Percentiles rank a stretch among this genome's conserved stretches.
Evolutionary conservation across 2,329 filamentous ascomycete species (phyloP).

Genomic region (Sphaerulina vaccinii): DNA sequence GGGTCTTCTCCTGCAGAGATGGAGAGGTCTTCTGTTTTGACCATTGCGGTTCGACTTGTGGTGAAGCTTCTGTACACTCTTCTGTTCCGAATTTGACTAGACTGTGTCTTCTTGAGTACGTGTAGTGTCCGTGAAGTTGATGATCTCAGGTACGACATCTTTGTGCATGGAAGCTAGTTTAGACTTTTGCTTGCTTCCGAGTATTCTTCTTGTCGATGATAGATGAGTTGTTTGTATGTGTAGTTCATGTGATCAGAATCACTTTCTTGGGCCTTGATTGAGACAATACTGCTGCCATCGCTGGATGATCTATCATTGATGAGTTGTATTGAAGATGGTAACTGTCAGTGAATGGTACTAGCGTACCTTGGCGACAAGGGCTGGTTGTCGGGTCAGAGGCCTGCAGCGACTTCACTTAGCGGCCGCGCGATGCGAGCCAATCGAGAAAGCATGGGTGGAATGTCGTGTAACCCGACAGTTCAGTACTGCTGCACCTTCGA

Average conservation of each 20-base stretch:
- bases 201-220: conserved; percentile 1
- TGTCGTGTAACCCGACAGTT: too few relatives aligned
- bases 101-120: background rate
- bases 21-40: conserved; percentile 19
- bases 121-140: background rate
- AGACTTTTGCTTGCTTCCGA: conserved; percentile 2
- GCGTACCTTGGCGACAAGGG: background rate
- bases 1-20: conserved; percentile 27
- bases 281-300: too few relatives aligned
- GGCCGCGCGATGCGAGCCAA: background rate
- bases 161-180: conserved; percentile 3
- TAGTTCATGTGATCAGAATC: too few relatives aligned
- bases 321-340: too few relatives aligned
- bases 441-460: too few relatives aligned
- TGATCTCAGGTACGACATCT: conserved; percentile 6
- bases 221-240: too few relatives aligned
- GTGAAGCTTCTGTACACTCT: conserved; percentile 12
- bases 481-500: too few relatives aligned
- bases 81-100: background rate
- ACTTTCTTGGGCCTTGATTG: too few relatives aligned
- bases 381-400: background rate
- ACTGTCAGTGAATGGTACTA: background rate
- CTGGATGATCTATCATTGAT: too few relatives aligned
- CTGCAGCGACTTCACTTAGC: background rate
- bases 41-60: conserved; percentile 14